Conservation (phyloP, 352 stramenopile species). For the Phytophthora capsici region DNA sequence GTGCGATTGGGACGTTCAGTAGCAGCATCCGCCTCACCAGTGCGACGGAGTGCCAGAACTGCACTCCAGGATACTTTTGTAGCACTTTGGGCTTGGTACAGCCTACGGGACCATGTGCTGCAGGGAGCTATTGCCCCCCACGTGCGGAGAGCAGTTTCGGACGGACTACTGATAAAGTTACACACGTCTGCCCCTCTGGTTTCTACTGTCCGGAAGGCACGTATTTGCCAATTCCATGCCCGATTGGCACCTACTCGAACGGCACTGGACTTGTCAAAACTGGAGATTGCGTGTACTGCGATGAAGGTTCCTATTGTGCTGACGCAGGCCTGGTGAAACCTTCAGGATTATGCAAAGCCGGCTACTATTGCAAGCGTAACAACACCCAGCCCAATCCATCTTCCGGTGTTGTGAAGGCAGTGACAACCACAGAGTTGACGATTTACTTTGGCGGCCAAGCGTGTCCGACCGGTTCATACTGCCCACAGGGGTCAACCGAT, state of each 20-base stretch:
- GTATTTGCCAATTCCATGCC: slow-evolving; percentile 62
- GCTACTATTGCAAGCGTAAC: slow-evolving; percentile 63
- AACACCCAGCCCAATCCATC: slow-evolving; percentile 50
- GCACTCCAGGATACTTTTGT: slow-evolving; percentile 55
- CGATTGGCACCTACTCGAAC: slow-evolving; percentile 69
- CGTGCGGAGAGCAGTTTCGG: slow-evolving; percentile 52
- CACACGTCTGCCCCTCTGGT: slow-evolving; percentile 67
- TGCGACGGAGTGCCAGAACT: slow-evolving; percentile 44
- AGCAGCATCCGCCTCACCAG: slow-evolving; percentile 42
- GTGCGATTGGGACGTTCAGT: slow-evolving; percentile 78
- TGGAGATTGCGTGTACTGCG: slow-evolving; percentile 64
- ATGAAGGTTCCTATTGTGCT: slow-evolving; percentile 58
- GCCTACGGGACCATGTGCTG: slow-evolving; percentile 47
- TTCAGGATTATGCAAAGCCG: slow-evolving; percentile 43
- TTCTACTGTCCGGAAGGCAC: slow-evolving; percentile 83
- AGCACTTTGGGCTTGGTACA: slow-evolving; percentile 27
- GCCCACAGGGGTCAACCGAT: slow-evolving; percentile 41
- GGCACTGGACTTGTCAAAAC: slow-evolving; percentile 44
- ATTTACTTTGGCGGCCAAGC: slow-evolving; percentile 37
- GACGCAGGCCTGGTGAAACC: slow-evolving; percentile 41
- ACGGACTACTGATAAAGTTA: slow-evolving; percentile 41
- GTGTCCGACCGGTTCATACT: slow-evolving; percentile 65
- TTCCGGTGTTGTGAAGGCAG: slow-evolving; percentile 30
- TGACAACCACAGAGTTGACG: slow-evolving; percentile 11
- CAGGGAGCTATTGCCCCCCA: slow-evolving; percentile 65